Evolutionary conservation across 345 rosid species (phyloP).

Genomic region (Eucalyptus polybractea): DNA sequence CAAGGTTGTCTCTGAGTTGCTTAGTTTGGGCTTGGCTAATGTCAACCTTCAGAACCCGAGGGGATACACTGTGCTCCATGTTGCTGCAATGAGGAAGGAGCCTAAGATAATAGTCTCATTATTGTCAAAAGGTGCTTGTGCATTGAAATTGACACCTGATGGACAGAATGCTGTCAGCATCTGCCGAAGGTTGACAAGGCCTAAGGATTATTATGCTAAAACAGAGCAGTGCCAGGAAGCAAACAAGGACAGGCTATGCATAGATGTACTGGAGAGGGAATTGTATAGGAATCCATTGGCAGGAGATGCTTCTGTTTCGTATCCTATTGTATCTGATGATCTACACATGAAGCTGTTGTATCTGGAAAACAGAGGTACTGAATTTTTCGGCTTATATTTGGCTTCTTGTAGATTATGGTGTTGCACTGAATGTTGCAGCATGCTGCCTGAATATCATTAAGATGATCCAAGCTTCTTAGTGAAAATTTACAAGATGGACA

Average conservation of each 20-base stretch:
- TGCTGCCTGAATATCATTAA: neutral
- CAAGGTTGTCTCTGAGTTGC: conserved; percentile 75
- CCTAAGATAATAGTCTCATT: conserved; percentile 60
- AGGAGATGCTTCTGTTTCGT: conserved; percentile 27
- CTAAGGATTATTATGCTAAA: conserved; percentile 73
- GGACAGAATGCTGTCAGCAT: conserved; percentile 79
- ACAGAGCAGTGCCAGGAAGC: conserved; percentile 70
- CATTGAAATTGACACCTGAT: conserved; percentile 55
- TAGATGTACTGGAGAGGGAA: conserved; percentile 80
- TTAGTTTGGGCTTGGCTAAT: conserved; percentile 53
- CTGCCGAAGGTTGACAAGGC: conserved; percentile 74
- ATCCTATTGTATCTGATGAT: conserved; percentile 58
- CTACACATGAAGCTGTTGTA: conserved; percentile 75
- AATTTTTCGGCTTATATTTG: neutral
- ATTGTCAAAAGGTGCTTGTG: conserved; percentile 61
- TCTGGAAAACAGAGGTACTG: conserved; percentile 90
- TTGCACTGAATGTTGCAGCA: neutral
- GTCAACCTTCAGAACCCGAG: conserved; percentile 60
- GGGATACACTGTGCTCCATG: conserved; percentile 80
- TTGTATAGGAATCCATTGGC: conserved; percentile 69
- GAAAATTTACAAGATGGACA: neutral
- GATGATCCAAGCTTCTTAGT: neutral
- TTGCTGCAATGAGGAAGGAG: conserved; percentile 86
- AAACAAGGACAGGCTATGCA: conserved; percentile 65
- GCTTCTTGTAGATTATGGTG: neutral